phyloP scores from a whole-genome alignment of 371 early-diverging fungal species.

The Mucor lusitanicus region DNA sequence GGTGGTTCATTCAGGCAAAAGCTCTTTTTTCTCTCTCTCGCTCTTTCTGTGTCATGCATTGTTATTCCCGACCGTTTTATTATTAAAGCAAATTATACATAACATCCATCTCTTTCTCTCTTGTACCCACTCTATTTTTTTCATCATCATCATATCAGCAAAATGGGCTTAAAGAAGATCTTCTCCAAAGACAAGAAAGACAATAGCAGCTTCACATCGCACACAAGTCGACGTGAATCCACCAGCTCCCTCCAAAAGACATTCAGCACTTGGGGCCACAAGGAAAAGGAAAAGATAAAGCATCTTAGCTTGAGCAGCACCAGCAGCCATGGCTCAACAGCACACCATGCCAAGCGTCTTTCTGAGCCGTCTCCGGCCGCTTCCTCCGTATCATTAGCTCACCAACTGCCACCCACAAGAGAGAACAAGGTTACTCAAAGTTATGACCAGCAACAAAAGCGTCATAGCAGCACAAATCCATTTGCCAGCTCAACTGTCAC shows the following conservation, averaged over 20 bases:
- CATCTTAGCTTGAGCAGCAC: neutral
- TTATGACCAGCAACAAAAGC: neutral
- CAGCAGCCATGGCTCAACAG: neutral
- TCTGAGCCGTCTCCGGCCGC: constrained; percentile 6
- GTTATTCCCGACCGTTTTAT: constrained; percentile 2
- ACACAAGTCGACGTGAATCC: constrained; percentile 7
- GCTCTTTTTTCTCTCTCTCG: neutral
- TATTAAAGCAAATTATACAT: neutral
- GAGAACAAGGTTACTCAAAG: constrained; percentile 5
- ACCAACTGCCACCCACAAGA: constrained; percentile 1
- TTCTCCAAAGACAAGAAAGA: constrained; percentile 13
- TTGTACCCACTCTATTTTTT: neutral
- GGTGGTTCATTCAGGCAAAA: neutral
- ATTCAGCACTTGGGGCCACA: neutral
- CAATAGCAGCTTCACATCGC: constrained; percentile 2
- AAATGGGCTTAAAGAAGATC: constrained; percentile 26
- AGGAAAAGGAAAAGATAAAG: constrained; percentile 10
- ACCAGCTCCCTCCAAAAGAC: constrained; percentile 5
- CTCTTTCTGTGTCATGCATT: neutral
- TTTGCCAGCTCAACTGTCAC: neutral
- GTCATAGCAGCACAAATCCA: constrained; percentile 1
- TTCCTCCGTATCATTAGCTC: neutral
- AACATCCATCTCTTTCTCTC: neutral
- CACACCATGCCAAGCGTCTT: neutral
- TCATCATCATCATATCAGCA: neutral